These are phyloP conservation scores for Aspergillus hiratsukae DNA, from an alignment of 2,329 filamentous ascomycete species.

Conservation along the genomic window DNA sequence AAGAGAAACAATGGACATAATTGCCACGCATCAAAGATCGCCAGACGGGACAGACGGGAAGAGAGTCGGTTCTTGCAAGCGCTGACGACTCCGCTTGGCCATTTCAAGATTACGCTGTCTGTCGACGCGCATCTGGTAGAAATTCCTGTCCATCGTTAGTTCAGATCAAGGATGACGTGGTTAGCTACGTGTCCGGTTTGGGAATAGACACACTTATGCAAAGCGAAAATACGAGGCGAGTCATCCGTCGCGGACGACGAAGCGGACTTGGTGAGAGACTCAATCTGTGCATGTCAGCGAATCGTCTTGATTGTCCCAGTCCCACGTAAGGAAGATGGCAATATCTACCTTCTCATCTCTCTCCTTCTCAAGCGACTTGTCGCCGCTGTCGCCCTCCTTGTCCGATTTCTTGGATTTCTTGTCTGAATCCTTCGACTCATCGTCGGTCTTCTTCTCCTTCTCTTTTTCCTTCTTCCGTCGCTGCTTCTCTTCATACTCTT, in stretches of 20 bases:
- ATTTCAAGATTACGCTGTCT: slow-evolving; percentile 73
- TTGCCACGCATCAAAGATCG: slow-evolving; percentile 23
- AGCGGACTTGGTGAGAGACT: slow-evolving; percentile 45
- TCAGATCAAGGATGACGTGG: slow-evolving; percentile 2
- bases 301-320: not conserved
- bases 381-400: slow-evolving; percentile 41
- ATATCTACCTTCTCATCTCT: slow-evolving; percentile 51
- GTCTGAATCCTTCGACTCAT: slow-evolving; percentile 47
- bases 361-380: slow-evolving; percentile 41
- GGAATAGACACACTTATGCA: slow-evolving; percentile 62
- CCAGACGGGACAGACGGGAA: slow-evolving; percentile 82
- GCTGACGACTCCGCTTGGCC: slow-evolving; percentile 75
- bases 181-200: slow-evolving; percentile 1
- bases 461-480: slow-evolving; percentile 64
- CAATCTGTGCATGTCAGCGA: slow-evolving; percentile 18
- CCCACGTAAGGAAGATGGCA: slow-evolving; percentile 1
- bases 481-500: slow-evolving; percentile 70
- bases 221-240: slow-evolving; percentile 73
- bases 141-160: slow-evolving; percentile 53
- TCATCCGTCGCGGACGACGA: slow-evolving; percentile 50
- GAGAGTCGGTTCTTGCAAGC: slow-evolving; percentile 68
- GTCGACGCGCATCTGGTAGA: slow-evolving; percentile 80
- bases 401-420: slow-evolving; percentile 44
- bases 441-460: slow-evolving; percentile 44
- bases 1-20: not conserved